Evolutionary conservation across 139 green algal species (phyloP), one percentile per base, ranked within the genome.

Genomic region (Tetradesmus lagerheimii): DNA sequence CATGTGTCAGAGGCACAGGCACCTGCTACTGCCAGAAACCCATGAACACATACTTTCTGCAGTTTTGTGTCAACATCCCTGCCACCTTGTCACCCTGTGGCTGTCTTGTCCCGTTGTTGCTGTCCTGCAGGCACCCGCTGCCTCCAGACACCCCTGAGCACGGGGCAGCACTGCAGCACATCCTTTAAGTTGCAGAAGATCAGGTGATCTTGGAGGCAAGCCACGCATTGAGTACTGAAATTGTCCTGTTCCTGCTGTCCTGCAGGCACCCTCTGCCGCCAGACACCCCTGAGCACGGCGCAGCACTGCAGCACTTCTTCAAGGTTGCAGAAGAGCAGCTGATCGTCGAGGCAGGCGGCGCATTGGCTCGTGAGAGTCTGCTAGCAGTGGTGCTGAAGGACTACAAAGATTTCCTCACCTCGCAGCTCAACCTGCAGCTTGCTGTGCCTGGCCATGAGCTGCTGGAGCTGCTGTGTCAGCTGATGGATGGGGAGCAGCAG

Each of bases 131-230:
- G 45, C 80, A 86, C 34, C 80, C 80, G 16, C 47, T 75, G 12
- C 80, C 80, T 6, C 80, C 47, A 45, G 80, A 86, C 80, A 86
- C 80, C 14, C 80, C 80, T 29, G 80, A 86, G 45, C 80, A 86
- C 34, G 80, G 45, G 25, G 80, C 80, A n/a, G 80, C 80, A 15
- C 80, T 86, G 80, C 47, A 76, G 18, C 5, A 35, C 9, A 20
- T 76, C 12, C 16, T 76, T n/a, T n/a, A n/a, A n/a, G n/a, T n/a
- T n/a, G n/a, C n/a, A n/a, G n/a, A n/a, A n/a, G n/a, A n/a, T n/a
- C n/a, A n/a, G n/a, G n/a, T n/a, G n/a, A n/a, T n/a, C n/a, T n/a
- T n/a, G n/a, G n/a, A n/a, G n/a, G n/a, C n/a, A n/a, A n/a, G n/a
- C n/a, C n/a, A n/a, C n/a, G n/a, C n/a, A n/a, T n/a, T n/a, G n/a